A percentile compares a stretch with the other conserved stretches of the same genome.
Conservation (phyloP, 768 basidiomycete genomes). For the Lactarius tabidus region DNA sequence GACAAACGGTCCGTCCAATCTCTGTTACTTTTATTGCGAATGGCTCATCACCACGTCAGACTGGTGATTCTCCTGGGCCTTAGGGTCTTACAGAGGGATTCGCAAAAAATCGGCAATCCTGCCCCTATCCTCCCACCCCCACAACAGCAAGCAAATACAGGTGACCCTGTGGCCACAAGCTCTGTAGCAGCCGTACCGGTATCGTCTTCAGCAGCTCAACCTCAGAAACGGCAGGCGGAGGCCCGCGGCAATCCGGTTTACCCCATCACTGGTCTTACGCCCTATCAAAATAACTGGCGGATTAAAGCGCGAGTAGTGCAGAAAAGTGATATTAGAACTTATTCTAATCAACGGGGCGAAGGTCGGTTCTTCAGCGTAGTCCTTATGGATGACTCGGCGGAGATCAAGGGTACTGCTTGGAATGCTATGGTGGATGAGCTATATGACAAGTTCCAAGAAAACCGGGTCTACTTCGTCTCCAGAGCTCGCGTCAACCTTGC, state of each 20-base stretch:
- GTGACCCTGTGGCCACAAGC: conserved; percentile 30
- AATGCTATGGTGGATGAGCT: conserved; percentile 80
- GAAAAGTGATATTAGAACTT: conserved; percentile 86
- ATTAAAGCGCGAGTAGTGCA: conserved; percentile 92
- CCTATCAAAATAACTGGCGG: conserved; percentile 98
- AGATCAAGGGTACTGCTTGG: conserved; percentile 89
- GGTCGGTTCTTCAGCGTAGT: conserved; percentile 93
- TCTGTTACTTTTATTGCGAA: conserved; percentile 9
- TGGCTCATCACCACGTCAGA: conserved; percentile 38
- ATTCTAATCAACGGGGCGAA: conserved; percentile 86
- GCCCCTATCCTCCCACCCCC: conserved; percentile 30
- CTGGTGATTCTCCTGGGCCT: conserved; percentile 77
- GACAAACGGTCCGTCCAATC: conserved; percentile 63
- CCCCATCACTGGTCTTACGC: conserved; percentile 92
- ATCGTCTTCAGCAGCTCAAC: conserved; percentile 7
- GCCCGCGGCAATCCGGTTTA: conserved; percentile 42
- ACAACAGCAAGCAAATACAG: conserved; percentile 4
- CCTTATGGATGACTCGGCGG: conserved; percentile 91
- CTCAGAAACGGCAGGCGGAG: conserved; percentile 14
- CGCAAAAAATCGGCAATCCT: conserved; percentile 76
- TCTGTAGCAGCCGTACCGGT: conserved; percentile 28
- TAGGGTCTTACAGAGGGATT: conserved; percentile 47
- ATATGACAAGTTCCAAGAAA: conserved; percentile 82
- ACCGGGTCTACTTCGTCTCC: conserved; percentile 88
- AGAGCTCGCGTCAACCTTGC: conserved; percentile 91